A percentile compares a stretch with the other conserved stretches of the same genome.
phyloP scores from a whole-genome alignment of 176 grass and related monocot genomes.

The Phragmites australis region DNA sequence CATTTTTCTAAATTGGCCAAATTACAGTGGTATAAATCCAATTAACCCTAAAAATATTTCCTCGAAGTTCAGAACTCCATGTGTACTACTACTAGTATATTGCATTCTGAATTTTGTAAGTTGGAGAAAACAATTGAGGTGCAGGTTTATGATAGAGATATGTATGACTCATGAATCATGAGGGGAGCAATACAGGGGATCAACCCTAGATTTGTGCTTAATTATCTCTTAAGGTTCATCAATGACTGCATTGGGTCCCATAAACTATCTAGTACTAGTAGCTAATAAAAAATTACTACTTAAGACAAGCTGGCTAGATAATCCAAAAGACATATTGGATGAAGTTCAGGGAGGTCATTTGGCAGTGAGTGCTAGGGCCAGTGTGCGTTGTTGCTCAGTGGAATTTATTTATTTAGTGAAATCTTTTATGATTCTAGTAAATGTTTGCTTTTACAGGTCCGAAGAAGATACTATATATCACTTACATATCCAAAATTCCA shows the following conservation, averaged over 20 bases:
- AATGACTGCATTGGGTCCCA: slow-evolving; percentile 22
- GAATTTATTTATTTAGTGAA: not conserved
- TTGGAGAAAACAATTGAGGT: slow-evolving; percentile 3
- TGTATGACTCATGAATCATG: slow-evolving; percentile 12
- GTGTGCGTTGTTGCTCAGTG: not conserved
- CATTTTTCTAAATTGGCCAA: no score
- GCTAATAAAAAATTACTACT: slow-evolving; percentile 1
- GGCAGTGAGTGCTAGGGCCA: not conserved
- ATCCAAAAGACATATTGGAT: not conserved
- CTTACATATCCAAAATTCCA: not conserved
- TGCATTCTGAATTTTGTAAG: not conserved
- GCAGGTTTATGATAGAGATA: slow-evolving; percentile 33
- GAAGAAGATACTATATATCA: not conserved
- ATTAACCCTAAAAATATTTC: slow-evolving; percentile 19
- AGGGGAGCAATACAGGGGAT: slow-evolving; percentile 37
- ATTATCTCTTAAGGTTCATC: slow-evolving; percentile 41
- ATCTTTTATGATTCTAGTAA: not conserved
- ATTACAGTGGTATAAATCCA: no score
- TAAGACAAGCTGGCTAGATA: not conserved
- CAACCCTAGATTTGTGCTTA: slow-evolving; percentile 44
- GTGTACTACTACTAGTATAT: not conserved
- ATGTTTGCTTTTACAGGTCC: not conserved
- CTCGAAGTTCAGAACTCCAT: slow-evolving; percentile 14
- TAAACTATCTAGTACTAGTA: slow-evolving; percentile 1
- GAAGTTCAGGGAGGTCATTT: slow-evolving; percentile 26